Percentiles rank a stretch among this genome's conserved stretches.
Evolutionary conservation across 129 eudicot species (phyloP).

Genomic region (Lonicera japonica): DNA sequence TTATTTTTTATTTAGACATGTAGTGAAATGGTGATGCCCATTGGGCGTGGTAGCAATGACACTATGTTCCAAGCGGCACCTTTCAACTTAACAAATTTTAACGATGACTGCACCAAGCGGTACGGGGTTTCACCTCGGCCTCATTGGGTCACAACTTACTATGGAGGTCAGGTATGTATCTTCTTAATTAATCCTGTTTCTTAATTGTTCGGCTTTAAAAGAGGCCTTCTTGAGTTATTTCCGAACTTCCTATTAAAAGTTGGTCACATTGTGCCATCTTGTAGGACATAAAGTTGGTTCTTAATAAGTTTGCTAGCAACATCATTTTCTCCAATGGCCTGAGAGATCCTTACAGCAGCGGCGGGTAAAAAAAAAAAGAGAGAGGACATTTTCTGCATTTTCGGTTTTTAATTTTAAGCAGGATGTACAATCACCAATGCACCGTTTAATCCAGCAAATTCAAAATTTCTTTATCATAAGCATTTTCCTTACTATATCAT

Average conservation of each 20-base stretch:
- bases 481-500: too few species aligned
- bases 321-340: conserved; percentile 85
- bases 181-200: background rate
- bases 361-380: conserved; percentile 51
- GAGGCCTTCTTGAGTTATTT: too few species aligned
- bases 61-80: conserved; percentile 58
- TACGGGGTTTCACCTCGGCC: conserved; percentile 64
- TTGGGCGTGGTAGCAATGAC: conserved; percentile 39
- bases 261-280: background rate
- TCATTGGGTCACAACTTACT: conserved; percentile 78
- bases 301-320: conserved; percentile 65
- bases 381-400: too few species aligned
- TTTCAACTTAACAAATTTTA: conserved; percentile 14
- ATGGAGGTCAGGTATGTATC: conserved; percentile 63
- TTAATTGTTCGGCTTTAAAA: too few species aligned
- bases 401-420: background rate
- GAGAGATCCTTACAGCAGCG: conserved; percentile 73
- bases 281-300: conserved; percentile 53
- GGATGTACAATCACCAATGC: too few species aligned
- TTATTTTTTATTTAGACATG: conserved; percentile 35
- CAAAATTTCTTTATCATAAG: too few species aligned
- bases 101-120: conserved; percentile 17
- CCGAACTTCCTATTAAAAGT: too few species aligned
- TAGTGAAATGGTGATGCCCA: conserved; percentile 71
- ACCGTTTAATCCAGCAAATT: too few species aligned